Base-by-base conservation (phyloP, 2,329 filamentous ascomycete genomes). In the Endocalyx cinctus region DNA sequence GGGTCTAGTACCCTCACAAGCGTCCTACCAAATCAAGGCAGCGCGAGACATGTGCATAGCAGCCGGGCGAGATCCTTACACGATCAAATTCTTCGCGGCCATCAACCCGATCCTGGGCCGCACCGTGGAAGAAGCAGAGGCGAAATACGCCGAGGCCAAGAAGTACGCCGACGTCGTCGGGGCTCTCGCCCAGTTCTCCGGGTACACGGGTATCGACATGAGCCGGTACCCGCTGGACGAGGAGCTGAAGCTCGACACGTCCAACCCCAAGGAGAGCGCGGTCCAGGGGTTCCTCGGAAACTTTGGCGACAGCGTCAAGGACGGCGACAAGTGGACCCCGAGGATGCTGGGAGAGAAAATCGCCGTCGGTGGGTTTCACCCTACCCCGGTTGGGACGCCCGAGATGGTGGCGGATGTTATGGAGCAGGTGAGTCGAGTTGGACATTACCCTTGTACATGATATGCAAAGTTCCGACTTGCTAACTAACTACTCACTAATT, bases 271-370 rank as follows among this genome's bases (percentile, higher is more conserved):
- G 17, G 29, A 31, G 29, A 15, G 6, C 27, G 27, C 27, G 14
- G 8, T 8, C 17, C 27, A 29, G 27, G 27, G 27, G 6, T 29
- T 29, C 27, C 27, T 29, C 10, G 27, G 27, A 13, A 29, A 29
- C 27, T 29, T 29, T 13, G 6, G 27, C 13, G 27, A 29, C 27
- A 16, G 11, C 11, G 14, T 17, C 14, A 17, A 18, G 6, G 27
- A 29, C 10, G 27, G 27, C 13, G 27, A 29, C 17, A 10, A 17
- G 14, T 86, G 82, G 82, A 86, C 81, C 1, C 84, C 84, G 52
- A 64, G 72, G 27, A 82, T 77, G 0, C 70, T 85, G 5, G 81
- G 77, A 0, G 69, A 83, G 46, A 75, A 82, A 40, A 72, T 84
- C 28, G 75, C 72, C 18, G 66, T 85, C 5, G 81, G 82, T 3